Evolutionary conservation across 2,329 filamentous ascomycete species (phyloP).

Genomic region (Zasmidium citrigriseum): DNA sequence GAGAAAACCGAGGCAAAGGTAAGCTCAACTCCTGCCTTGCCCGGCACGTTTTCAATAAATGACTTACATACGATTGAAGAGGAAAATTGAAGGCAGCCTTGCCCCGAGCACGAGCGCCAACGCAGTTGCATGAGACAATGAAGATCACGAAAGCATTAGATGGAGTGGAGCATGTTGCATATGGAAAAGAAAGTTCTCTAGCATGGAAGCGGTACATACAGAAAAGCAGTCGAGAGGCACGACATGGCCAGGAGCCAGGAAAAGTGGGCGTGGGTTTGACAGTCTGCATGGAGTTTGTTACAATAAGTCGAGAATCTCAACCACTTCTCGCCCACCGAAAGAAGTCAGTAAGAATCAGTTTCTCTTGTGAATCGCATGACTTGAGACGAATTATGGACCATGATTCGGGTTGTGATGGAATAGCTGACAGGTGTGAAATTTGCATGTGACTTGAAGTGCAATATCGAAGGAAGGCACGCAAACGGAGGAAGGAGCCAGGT

Average conservation of each 20-base stretch:
- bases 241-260: background rate
- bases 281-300: background rate
- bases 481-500: too few species aligned
- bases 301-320: background rate
- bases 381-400: too few species aligned
- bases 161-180: background rate
- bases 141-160: slow-evolving; percentile 3
- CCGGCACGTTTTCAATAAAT: background rate
- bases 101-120: slow-evolving; percentile 3
- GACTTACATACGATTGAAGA: slow-evolving; percentile 12
- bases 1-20: slow-evolving; percentile 58
- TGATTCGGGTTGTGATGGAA: too few species aligned
- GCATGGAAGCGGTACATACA: background rate
- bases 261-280: background rate
- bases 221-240: background rate
- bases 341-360: too few species aligned
- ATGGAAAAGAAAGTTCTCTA: background rate
- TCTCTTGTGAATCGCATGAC: too few species aligned
- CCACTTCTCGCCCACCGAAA: background rate
- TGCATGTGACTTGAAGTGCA: too few species aligned
- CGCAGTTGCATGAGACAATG: slow-evolving; percentile 6
- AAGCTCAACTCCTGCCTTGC: slow-evolving; percentile 13
- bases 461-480: too few species aligned
- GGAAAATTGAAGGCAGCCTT: slow-evolving; percentile 13
- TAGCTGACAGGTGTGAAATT: too few species aligned